Evolutionary conservation across 169 alveolate species (phyloP).

Genomic region (Plasmodium coatneyi): DNA sequence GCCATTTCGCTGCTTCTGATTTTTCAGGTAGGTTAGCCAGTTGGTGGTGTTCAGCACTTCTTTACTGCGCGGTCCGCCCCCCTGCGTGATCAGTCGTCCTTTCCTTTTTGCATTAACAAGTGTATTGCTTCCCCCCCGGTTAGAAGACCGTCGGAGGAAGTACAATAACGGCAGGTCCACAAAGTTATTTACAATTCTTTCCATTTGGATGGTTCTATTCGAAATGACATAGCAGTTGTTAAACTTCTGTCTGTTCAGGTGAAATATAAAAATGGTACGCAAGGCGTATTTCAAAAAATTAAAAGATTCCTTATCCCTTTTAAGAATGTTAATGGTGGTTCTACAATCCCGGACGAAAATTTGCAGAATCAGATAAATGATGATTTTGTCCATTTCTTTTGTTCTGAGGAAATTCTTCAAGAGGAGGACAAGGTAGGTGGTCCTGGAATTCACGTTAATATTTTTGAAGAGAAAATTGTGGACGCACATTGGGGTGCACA

Average conservation of each 20-base stretch:
- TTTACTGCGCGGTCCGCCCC: not conserved
- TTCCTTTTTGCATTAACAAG: not conserved
- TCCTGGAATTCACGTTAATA: conserved; percentile 61
- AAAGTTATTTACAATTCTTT: conserved; percentile 37
- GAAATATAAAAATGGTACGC: conserved; percentile 28
- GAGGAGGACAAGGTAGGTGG: conserved; percentile 40
- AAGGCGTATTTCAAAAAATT: conserved; percentile 58
- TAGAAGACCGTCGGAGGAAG: not conserved
- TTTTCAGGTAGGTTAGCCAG: conserved; percentile 3
- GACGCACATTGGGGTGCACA: conserved; percentile 47
- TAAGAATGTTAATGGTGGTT: conserved; percentile 65
- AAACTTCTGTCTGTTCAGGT: conserved; percentile 49
- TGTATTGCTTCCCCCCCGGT: not conserved
- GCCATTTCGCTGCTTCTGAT: not conserved
- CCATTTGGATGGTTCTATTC: conserved; percentile 57
- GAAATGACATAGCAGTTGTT: conserved; percentile 61
- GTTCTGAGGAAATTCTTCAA: conserved; percentile 53
- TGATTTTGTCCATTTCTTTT: conserved; percentile 54
- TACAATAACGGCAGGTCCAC: conserved; percentile 48
- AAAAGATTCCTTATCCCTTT: conserved; percentile 61
- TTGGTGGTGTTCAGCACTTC: conserved; percentile 5
- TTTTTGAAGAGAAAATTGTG: conserved; percentile 69
- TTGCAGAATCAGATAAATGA: conserved; percentile 51
- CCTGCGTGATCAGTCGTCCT: not conserved
- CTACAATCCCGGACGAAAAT: conserved; percentile 35